phyloP scores from a whole-genome alignment of 805 yeast genomes.

The Jamesozyma spencerorum region DNA sequence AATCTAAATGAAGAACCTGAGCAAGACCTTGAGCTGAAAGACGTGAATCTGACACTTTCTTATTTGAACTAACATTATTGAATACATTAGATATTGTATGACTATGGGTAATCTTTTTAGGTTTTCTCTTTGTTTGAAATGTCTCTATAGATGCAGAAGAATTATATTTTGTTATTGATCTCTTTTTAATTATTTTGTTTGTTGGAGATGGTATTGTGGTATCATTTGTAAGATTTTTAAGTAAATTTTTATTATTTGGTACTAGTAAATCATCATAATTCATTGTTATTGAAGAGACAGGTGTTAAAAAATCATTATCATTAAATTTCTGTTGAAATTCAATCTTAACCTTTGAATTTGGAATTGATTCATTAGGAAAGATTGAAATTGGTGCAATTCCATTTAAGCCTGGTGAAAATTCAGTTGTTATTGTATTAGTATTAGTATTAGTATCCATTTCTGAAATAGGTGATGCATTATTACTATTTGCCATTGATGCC shows the following conservation, averaged over 20 bases:
- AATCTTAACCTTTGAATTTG: slow-evolving; percentile 1
- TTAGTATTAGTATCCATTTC: neutral
- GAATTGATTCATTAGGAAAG: neutral
- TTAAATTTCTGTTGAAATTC: slow-evolving; percentile 1
- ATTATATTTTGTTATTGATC: too few species aligned
- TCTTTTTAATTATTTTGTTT: too few species aligned
- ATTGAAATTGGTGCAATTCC: neutral
- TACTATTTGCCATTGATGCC: neutral
- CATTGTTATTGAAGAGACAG: slow-evolving; percentile 3
- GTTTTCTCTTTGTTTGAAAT: slow-evolving; percentile 1
- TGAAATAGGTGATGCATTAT: slow-evolving; percentile 1
- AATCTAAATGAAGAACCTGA: slow-evolving; percentile 39
- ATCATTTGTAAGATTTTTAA: neutral
- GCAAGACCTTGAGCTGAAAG: slow-evolving; percentile 50
- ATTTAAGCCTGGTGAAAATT: too few species aligned
- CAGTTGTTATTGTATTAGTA: too few species aligned
- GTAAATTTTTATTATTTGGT: slow-evolving; percentile 1
- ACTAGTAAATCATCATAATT: slow-evolving; percentile 1
- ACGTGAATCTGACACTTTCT: slow-evolving; percentile 40
- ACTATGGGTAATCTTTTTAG: slow-evolving; percentile 4
- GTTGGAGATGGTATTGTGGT: too few species aligned
- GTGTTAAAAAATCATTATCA: slow-evolving; percentile 4
- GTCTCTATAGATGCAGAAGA: too few species aligned
- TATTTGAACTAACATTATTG: slow-evolving; percentile 4
- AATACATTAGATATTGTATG: slow-evolving; percentile 4